Conservation (phyloP, 176 grass and related monocot genomes). For the Metroxylon sagu region DNA sequence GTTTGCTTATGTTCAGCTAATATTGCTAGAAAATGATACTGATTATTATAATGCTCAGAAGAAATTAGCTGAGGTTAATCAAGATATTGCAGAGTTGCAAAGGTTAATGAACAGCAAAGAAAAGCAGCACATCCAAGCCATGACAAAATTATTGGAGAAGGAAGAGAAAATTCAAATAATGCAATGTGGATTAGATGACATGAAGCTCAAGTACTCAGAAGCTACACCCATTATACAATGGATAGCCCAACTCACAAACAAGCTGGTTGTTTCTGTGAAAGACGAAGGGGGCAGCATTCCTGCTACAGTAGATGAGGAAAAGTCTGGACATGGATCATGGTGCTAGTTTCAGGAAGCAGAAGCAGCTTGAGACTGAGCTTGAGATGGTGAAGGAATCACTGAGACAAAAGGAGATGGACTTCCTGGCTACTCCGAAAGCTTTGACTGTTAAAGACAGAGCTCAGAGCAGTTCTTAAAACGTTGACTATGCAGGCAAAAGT, state of each 20-base stretch:
- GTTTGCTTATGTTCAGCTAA: conserved; percentile 41
- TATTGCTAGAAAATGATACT: conserved; percentile 53
- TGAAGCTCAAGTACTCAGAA: conserved; percentile 31
- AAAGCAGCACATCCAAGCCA: conserved; percentile 37
- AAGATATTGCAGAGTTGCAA: conserved; percentile 33
- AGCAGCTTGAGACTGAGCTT: conserved; percentile 51
- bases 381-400: conserved; percentile 42
- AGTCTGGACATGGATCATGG: conserved; percentile 25
- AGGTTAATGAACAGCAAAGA: conserved; percentile 45
- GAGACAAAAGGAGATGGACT: conserved; percentile 35
- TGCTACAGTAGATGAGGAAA: conserved; percentile 33
- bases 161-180: conserved; percentile 30
- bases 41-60: conserved; percentile 44
- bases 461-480: conserved; percentile 30
- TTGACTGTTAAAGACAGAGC: conserved; percentile 50
- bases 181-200: conserved; percentile 34
- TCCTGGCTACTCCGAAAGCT: conserved; percentile 25
- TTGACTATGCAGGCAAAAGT: conserved; percentile 13
- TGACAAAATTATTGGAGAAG: conserved; percentile 39
- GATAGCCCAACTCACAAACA: conserved; percentile 43
- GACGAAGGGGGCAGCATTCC: conserved; percentile 27
- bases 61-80: conserved; percentile 35
- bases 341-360: conserved; percentile 40
- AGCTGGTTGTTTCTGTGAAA: conserved; percentile 45
- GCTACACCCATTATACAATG: conserved; percentile 42